Evolutionary conservation across 2,329 filamentous ascomycete species (phyloP).

Genomic region (Botryotinia calthae): DNA sequence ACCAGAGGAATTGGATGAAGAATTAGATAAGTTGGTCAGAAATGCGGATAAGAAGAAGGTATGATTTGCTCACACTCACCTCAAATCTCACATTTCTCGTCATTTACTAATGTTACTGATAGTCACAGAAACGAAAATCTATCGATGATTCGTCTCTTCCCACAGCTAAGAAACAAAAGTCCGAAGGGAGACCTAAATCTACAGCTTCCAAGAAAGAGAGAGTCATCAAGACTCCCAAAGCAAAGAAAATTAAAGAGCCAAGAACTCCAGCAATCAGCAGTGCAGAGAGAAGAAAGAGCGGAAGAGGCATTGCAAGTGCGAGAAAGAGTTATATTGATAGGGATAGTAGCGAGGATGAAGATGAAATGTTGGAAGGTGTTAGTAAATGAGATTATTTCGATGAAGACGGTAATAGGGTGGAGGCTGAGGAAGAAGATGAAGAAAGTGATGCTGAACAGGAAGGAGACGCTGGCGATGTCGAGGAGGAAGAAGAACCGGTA

Average conservation of each 20-base stretch:
- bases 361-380: slow-evolving; percentile 41
- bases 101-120: slow-evolving; percentile 18
- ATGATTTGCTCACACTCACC: slow-evolving; percentile 29
- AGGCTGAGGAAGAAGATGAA: slow-evolving; percentile 29
- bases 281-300: slow-evolving; percentile 39
- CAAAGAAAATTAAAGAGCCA: slow-evolving; percentile 31
- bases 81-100: background rate
- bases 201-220: slow-evolving; percentile 36
- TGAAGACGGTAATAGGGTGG: slow-evolving; percentile 40
- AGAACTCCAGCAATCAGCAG: slow-evolving; percentile 27
- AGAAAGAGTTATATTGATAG: slow-evolving; percentile 40
- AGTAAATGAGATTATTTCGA: slow-evolving; percentile 41
- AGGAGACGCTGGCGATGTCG: background rate
- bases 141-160: slow-evolving; percentile 32
- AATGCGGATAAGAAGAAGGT: slow-evolving; percentile 60
- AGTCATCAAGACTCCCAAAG: slow-evolving; percentile 31
- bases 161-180: slow-evolving; percentile 29
- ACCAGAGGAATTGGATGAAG: slow-evolving; percentile 69
- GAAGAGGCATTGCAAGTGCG: slow-evolving; percentile 40
- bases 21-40: slow-evolving; percentile 63
- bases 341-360: slow-evolving; percentile 44
- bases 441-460: slow-evolving; percentile 25
- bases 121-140: slow-evolving; percentile 35
- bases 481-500: slow-evolving; percentile 22
- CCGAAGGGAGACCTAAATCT: slow-evolving; percentile 26